Conservation (phyloP, 495 filamentous ascomycete genomes). For the Penicillium crystallinum region DNA sequence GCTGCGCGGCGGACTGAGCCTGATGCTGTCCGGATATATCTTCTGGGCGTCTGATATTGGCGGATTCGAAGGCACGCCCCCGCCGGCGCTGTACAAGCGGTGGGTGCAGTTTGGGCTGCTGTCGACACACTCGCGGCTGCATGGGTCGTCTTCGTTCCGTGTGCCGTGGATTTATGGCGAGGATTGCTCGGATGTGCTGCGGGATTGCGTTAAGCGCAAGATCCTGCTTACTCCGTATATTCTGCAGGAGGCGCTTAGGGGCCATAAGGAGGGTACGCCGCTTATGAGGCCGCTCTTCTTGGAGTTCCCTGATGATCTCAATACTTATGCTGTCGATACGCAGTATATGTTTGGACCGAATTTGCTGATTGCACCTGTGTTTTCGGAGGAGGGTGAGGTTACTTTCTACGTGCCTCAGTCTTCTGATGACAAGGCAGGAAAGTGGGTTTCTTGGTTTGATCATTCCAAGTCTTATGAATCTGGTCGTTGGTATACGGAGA, state of each 20-base stretch:
- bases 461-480: slow-evolving; percentile 35
- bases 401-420: slow-evolving; percentile 55
- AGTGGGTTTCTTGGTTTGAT: slow-evolving; percentile 50
- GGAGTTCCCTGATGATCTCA: slow-evolving; percentile 61
- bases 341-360: slow-evolving; percentile 62
- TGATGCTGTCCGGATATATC: slow-evolving; percentile 60
- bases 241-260: slow-evolving; percentile 47
- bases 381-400: slow-evolving; percentile 53
- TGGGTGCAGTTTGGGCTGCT: slow-evolving; percentile 71
- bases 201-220: slow-evolving; percentile 56
- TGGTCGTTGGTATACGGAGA: slow-evolving; percentile 41
- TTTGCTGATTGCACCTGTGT: slow-evolving; percentile 56
- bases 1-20: slow-evolving; percentile 60
- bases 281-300: slow-evolving; percentile 58
- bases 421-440: slow-evolving; percentile 35
- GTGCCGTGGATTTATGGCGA: slow-evolving; percentile 68
- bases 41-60: slow-evolving; percentile 72
- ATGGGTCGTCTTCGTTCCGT: slow-evolving; percentile 62
- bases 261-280: slow-evolving; percentile 44
- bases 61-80: slow-evolving; percentile 65
- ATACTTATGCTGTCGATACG: slow-evolving; percentile 56
- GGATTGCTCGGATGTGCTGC: slow-evolving; percentile 53
- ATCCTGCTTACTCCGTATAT: slow-evolving; percentile 61
- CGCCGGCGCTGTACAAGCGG: slow-evolving; percentile 66
- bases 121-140: slow-evolving; percentile 62